Base-by-base conservation (phyloP, 208 protist species). In the Blastocrithidia nonstop region DNA sequence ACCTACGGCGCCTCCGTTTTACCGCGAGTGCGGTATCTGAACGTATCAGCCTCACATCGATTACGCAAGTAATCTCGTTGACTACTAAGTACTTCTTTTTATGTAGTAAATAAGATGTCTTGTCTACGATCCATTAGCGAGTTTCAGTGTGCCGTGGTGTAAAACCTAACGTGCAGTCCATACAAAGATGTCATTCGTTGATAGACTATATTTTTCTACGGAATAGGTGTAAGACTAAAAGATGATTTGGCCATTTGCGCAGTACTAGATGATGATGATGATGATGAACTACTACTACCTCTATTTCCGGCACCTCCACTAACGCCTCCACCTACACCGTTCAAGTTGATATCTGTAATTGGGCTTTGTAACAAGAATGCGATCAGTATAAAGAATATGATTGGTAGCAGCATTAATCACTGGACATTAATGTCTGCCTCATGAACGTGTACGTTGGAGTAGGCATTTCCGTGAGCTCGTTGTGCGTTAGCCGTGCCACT, bases 11-110 rank as follows among this genome's bases (percentile, higher is more conserved):
- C 64, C 5, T 73, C 76, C 8, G 77, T 76, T 21, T 57, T 62
- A 9, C 72, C 65, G 11, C 66, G 57, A 24, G 77, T 61, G 53
- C 78, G 57, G 35, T 80, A 61, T 17, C 65, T 60, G 26, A 86
- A 61, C 8, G 64, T 73, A 45, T 92, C 82, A 7, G 82, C 77
- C 53, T 92, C 77, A 45, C 82, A 92, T 6, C 74, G 72, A 23
- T 67, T 66, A 0, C 55, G 69, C 42, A 92, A 59, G 43, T 63
- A 88, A 17, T 80, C 61, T 22, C 55, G 61, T 48, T 88, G 72
- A n/a, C 51, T 48, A 41, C 61, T 50, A 40, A 88, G 44, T 16
- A 88, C 82, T 26, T 83, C 74, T 31, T 57, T 44, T 49, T 92
- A 77, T 41, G 61, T 65, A 6, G 46, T 20, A 15, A 54, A 13